A percentile compares a stretch with the other conserved stretches of the same genome.
These are phyloP conservation scores for Lachnellula cervina DNA, from an alignment of 2,329 filamentous ascomycete genomes.

Conservation along the genomic window DNA sequence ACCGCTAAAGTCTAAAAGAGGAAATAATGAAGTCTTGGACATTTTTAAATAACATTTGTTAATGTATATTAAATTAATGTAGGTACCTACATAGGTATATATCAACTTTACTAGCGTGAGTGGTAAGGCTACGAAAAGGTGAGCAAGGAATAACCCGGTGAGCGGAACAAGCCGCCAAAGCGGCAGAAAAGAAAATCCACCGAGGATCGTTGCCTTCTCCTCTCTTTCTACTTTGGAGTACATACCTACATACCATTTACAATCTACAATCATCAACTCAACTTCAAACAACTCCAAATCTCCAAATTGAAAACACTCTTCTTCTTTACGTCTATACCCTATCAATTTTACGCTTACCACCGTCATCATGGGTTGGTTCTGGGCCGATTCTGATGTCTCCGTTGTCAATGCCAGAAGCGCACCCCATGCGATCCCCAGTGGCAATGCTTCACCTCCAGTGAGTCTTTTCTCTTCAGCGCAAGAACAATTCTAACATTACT, in stretches of 20 bases:
- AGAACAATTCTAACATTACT: conserved; percentile 9
- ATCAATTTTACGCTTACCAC: neutral
- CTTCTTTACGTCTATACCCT: neutral
- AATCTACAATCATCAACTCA: neutral
- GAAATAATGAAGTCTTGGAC: neutral
- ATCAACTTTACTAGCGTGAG: neutral
- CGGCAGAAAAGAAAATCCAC: conserved; percentile 6
- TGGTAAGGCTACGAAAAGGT: neutral
- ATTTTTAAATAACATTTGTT: neutral
- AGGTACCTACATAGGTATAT: too few relatives aligned
- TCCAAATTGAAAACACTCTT: neutral
- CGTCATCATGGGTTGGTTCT: conserved; percentile 31
- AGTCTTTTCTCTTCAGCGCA: neutral
- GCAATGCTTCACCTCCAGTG: conserved; percentile 26
- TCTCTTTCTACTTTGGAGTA: neutral
- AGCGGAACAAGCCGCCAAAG: neutral
- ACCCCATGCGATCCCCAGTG: conserved; percentile 21
- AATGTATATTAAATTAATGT: too few relatives aligned
- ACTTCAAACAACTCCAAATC: neutral
- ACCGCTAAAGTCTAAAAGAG: neutral
- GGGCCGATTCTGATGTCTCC: conserved; percentile 26
- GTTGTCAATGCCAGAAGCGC: conserved; percentile 19
- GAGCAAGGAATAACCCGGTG: conserved; percentile 2
- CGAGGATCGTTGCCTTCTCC: neutral
- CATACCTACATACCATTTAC: neutral